Evolutionary conservation across 2,329 filamentous ascomycete genomes (phyloP).

Genomic region (Talaromyces sp.): DNA sequence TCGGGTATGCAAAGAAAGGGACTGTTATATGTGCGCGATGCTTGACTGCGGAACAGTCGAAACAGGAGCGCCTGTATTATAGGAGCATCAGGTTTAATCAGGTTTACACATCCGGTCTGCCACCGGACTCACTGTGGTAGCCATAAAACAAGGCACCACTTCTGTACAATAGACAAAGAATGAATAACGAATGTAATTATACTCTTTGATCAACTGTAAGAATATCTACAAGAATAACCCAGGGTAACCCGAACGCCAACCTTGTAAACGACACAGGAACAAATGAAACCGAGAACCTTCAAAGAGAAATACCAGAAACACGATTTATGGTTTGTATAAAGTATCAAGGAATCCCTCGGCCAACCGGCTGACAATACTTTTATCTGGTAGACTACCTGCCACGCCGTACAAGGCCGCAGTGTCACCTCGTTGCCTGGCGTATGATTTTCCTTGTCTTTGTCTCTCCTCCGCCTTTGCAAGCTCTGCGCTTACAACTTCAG

Average conservation of each 20-base stretch:
- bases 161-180: constrained; percentile 19
- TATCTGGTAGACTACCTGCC: constrained; percentile 90
- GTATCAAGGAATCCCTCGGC: constrained; percentile 90
- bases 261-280: constrained; percentile 8
- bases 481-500: constrained; percentile 60
- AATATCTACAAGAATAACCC: constrained; percentile 16
- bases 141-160: not conserved
- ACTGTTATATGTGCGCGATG: not conserved
- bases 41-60: not conserved
- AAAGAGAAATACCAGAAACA: not conserved
- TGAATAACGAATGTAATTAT: constrained; percentile 16
- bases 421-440: constrained; percentile 57
- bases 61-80: not conserved
- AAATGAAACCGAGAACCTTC: not conserved
- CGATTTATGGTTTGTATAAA: constrained; percentile 69
- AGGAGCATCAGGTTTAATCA: not conserved
- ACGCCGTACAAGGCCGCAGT: constrained; percentile 90
- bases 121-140: not conserved
- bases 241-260: constrained; percentile 2
- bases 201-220: constrained; percentile 11
- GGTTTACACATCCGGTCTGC: not conserved
- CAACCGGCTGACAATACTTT: constrained; percentile 87
- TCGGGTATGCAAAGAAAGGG: not conserved
- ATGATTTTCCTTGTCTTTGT: constrained; percentile 56
- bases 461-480: constrained; percentile 75